Evolutionary conservation across 345 rosid genomes (phyloP), one percentile per base, ranked within the genome.

Genomic region (Raphanus raphanistrum): DNA sequence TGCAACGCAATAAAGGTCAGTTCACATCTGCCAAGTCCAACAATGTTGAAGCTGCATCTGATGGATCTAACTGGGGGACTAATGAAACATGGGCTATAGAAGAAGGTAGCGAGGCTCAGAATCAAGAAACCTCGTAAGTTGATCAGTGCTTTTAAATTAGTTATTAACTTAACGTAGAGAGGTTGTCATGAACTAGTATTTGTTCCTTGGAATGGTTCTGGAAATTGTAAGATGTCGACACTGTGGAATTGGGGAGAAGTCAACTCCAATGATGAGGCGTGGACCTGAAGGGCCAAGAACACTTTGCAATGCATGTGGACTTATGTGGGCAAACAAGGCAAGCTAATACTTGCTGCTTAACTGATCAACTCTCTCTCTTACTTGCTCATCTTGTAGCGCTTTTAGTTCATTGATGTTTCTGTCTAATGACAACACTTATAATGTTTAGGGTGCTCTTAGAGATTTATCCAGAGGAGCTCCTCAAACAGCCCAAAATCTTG

Each of bases 241-340:
- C 60, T 88, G 92, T 76, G 90, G 92, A 72, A 88, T 71, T 17
- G 65, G 79, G 33, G 92, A 86, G 82, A 88, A 85, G 84, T 79
- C 86, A 64, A 86, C 90, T 17, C 90, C 92, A 71, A 88, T 86
- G 92, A 88, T 88, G 92, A 77, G 92, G 45, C 89, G 89, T 28
- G 92, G 92, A 80, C 92, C 92, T 71, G 88, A 82, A 82, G 92
- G 92, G 32, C 92, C 92, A 43, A 88, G 92, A 80, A 88, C 88
- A 50, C 91, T 88, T 79, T 88, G 91, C 82, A 88, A 88, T 81
- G 91, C 91, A 8, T 88, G 92, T 79, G 92, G 92, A 69, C 89
- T 88, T 68, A 88, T 86, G 90, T 88, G 92, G 92, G 92, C 92
- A 72, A 88, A 88, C 76, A 88, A 88, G 88, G 92, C 84, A 78